Evolutionary conservation across 2,329 filamentous ascomycete species (phyloP).

Genomic region (Fusarium sororula): DNA sequence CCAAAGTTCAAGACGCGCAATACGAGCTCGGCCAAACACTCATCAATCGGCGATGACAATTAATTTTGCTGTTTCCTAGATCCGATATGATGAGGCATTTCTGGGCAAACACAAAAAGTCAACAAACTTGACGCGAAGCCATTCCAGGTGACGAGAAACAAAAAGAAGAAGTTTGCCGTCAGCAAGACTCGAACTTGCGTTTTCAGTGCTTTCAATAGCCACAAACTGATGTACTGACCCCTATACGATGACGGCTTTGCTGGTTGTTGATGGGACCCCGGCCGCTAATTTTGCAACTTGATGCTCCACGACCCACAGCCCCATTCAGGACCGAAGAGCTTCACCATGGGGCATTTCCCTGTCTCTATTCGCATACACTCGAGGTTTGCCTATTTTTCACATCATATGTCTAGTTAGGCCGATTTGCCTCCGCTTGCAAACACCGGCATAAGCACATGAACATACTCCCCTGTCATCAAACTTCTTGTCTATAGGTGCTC

Average conservation of each 20-base stretch:
- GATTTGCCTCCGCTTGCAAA: too few species aligned
- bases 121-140: fast-evolving
- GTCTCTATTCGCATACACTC: too few species aligned
- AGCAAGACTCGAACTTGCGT: constrained; percentile 29
- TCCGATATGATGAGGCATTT: neutral
- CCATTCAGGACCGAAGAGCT: neutral
- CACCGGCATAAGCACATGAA: too few species aligned
- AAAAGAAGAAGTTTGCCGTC: constrained; percentile 4
- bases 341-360: neutral
- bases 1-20: neutral
- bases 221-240: constrained; percentile 28
- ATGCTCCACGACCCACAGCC: neutral
- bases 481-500: too few species aligned
- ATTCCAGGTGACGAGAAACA: fast-evolving
- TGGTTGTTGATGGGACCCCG: neutral
- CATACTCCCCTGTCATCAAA: too few species aligned
- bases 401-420: too few species aligned
- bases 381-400: fast-evolving
- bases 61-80: neutral
- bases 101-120: neutral
- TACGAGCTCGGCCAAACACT: neutral
- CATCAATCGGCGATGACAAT: neutral
- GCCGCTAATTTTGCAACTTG: neutral
- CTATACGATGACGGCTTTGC: constrained; percentile 21
- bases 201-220: constrained; percentile 20